Evolutionary conservation across 345 rosid genomes (phyloP), one percentile per base, ranked within the genome.

Genomic region (Heritiera fomes): DNA sequence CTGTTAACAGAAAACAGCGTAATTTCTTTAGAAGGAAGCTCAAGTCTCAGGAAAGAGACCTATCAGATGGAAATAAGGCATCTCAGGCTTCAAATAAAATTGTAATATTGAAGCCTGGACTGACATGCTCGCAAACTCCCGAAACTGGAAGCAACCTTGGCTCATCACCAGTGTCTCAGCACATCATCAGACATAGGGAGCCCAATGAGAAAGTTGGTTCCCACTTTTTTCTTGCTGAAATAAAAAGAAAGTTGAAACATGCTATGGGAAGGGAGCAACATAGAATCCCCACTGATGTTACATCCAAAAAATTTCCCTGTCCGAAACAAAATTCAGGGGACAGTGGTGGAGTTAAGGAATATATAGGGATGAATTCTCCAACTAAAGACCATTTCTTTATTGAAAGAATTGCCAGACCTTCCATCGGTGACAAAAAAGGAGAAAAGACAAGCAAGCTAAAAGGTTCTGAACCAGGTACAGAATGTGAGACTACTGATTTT

Each of bases 301-400:
- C 72, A 52, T 83, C 79, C 9, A 86, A 83, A 77, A 82, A 75
- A 73, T 32, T 66, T 79, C 20, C 84, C 28, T 75, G 50, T 73
- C 83, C 78, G 65, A 71, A 7, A 13, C 50, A 60, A 78, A 84
- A 43, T 50, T 69, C 53, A 40, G 78, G 81, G 68, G 75, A 79
- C 43, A 12, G 71, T 63, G 83, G 71, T 80, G 87, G 84, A 80
- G 60, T 71, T 58, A 81, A 80, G 80, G 94, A 91, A 82, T 88
- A 82, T 77, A 62, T 75, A 80, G 92, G 89, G 17, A 85, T 81
- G 76, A 90, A 77, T 62, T 86, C 88, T 76, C 89, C 93, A 2
- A 86, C 84, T 63, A 96, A 94, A 90, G 98, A 96, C 75, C 99
- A 89, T 68, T 94, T 96, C 87, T 96, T 88, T 79, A 82, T 91